phyloP scores from a whole-genome alignment of 2,329 filamentous ascomycete genomes.

The Sordariomycetes sp. region DNA sequence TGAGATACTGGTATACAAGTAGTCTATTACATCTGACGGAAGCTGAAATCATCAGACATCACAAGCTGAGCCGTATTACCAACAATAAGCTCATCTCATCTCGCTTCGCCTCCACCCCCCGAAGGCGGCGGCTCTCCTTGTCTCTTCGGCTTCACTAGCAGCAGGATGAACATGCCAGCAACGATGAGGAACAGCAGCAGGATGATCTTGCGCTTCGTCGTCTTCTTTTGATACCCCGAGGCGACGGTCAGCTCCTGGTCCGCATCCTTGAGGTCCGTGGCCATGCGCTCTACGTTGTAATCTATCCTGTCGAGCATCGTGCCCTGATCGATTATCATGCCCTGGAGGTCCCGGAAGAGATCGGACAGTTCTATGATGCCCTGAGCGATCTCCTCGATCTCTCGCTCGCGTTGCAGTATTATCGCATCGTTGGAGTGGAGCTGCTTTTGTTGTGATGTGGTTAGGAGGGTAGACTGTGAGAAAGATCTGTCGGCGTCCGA shows the following conservation, averaged over 20 bases:
- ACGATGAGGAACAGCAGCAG: constrained; percentile 77
- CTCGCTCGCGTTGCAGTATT: constrained; percentile 84
- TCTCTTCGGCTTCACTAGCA: constrained; percentile 66
- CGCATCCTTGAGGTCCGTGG: constrained; percentile 81
- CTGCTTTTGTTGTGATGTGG: constrained; percentile 55
- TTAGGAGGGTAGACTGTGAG: constrained; percentile 77
- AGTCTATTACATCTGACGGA: neutral
- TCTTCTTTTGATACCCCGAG: constrained; percentile 76
- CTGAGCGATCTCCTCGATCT: constrained; percentile 96
- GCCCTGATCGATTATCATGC: constrained; percentile 87
- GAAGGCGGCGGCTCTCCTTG: neutral
- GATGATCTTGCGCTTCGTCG: constrained; percentile 86
- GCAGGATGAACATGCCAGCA: constrained; percentile 71
- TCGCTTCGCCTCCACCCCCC: neutral
- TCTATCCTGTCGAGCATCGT: constrained; percentile 91
- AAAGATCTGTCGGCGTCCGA: constrained; percentile 88
- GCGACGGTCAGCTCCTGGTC: constrained; percentile 86
- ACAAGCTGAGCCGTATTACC: neutral
- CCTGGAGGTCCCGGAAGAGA: constrained; percentile 91
- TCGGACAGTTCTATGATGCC: constrained; percentile 95
- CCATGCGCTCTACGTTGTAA: constrained; percentile 95
- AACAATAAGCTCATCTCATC: neutral
- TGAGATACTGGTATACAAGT: neutral
- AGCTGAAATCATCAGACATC: neutral
- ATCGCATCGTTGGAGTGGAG: constrained; percentile 66